phyloP scores from a whole-genome alignment of 192 early-diverging fungal genomes.

The Backusella tarrabulga region DNA sequence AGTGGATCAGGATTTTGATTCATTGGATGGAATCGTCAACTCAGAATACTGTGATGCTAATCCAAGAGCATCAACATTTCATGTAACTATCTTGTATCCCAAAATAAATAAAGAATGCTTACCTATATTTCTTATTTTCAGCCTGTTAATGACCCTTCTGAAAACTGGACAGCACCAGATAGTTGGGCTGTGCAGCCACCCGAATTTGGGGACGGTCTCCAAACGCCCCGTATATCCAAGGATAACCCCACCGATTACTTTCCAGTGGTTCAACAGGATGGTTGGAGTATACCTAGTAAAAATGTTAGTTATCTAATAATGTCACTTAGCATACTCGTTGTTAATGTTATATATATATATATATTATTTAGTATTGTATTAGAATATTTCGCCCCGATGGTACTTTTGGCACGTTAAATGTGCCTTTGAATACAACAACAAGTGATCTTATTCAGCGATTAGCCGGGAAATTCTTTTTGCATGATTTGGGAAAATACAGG shows the following conservation, averaged over 20 bases:
- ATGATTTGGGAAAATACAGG: slow-evolving; percentile 51
- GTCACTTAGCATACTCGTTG: not conserved
- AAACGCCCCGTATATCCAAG: slow-evolving; percentile 30
- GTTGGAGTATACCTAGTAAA: slow-evolving; percentile 17
- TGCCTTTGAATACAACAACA: slow-evolving; percentile 62
- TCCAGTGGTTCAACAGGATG: slow-evolving; percentile 16
- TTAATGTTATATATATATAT: not conserved
- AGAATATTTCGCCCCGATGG: slow-evolving; percentile 80
- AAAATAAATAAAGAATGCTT: not conserved
- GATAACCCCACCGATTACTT: slow-evolving; percentile 30
- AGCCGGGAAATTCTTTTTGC: slow-evolving; percentile 80
- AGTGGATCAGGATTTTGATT: slow-evolving; percentile 40
- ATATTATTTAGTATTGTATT: slow-evolving; percentile 48
- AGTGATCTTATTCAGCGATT: slow-evolving; percentile 71
- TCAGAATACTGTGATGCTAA: slow-evolving; percentile 19
- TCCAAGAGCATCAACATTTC: not conserved
- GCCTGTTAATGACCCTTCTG: slow-evolving; percentile 10
- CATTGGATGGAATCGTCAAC: slow-evolving; percentile 47
- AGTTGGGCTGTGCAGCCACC: slow-evolving; percentile 65
- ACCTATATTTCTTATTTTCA: not conserved
- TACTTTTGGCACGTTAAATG: slow-evolving; percentile 79
- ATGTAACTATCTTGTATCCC: not conserved
- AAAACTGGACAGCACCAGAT: slow-evolving; percentile 66
- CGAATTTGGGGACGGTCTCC: not conserved
- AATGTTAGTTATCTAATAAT: slow-evolving; percentile 9